phyloP scores from a whole-genome alignment of 148 eudicot species.

The Tetragonia tetragonoides region DNA sequence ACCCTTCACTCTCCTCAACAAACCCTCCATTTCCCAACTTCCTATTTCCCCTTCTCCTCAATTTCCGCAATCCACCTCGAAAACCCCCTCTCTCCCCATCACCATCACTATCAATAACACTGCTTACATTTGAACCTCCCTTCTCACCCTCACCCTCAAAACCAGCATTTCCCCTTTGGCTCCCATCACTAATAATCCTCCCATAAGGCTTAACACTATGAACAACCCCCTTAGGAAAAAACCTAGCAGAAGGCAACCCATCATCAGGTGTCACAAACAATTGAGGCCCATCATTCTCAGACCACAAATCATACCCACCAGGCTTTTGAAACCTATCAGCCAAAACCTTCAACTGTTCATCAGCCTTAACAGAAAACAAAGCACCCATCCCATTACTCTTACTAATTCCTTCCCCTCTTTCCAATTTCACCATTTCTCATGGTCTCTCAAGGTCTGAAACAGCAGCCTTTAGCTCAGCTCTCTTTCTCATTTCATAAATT shows the following conservation, averaged over 20 bases:
- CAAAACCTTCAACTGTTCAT: conserved; percentile 78
- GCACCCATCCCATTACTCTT: background rate
- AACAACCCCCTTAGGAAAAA: conserved; percentile 87
- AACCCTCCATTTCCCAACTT: too few relatives aligned
- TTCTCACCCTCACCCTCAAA: too few relatives aligned
- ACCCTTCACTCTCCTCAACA: too few relatives aligned
- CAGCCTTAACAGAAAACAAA: conserved; percentile 67
- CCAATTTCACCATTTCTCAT: conserved; percentile 47
- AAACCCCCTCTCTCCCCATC: too few relatives aligned
- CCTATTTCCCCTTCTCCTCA: too few relatives aligned
- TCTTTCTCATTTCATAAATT: conserved; percentile 85
- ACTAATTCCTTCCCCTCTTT: too few relatives aligned
- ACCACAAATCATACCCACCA: conserved; percentile 89
- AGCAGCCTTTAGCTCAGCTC: conserved; percentile 88
- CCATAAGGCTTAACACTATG: conserved; percentile 73
- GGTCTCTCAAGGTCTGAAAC: conserved; percentile 83
- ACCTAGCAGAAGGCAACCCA: conserved; percentile 68
- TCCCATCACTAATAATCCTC: conserved; percentile 17
- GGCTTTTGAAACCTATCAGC: conserved; percentile 93
- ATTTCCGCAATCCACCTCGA: too few relatives aligned
- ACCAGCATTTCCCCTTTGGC: too few relatives aligned
- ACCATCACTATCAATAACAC: conserved; percentile 1
- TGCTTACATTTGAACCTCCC: too few relatives aligned
- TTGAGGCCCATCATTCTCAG: conserved; percentile 85
- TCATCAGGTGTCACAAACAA: conserved; percentile 45